Evolutionary conservation across 495 filamentous ascomycete species (phyloP), one percentile per base, ranked within the genome.

Genomic region (Mytilinidion resinicola): DNA sequence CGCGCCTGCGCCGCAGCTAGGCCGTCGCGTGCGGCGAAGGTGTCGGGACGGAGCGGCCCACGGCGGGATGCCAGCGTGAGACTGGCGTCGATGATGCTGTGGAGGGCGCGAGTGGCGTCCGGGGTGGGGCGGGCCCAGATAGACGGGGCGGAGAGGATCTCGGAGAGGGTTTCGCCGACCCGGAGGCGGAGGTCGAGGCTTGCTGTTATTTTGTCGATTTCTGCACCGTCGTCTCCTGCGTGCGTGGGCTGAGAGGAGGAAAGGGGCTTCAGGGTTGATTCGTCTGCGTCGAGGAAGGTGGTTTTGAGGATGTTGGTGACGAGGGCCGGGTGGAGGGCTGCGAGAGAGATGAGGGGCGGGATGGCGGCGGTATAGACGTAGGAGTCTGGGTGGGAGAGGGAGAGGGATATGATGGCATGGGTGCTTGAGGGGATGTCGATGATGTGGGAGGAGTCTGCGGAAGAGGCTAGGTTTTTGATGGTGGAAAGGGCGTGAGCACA

Each of bases 401-500:
- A 57, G 50, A 49, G 25, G 46, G 51, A 63, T 43, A 69, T 51
- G 39, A 68, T 21, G 41, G 58, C 44, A 46, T 69, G 69, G 9
- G 67, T 63, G 17, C 50, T 53, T 42, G 67, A 57, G 7, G 65
- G 65, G 15, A 62, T 41, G 30, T 63, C 60, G 35, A 67, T 55
- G 54, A 63, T 42, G 9, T 56, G 11, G 48, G 61, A 67, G 25
- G 56, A 2, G 6, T 10, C 36, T 4, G 60, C 41, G 36, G 53
- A 34, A 19, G 56, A 36, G 61, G 93, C 82, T 15, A 95, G 72
- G 34, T 74, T 74, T 0, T 82, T 81, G 14, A 95, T 72, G 0
- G 89, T 78, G 19, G 85, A 83, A 37, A 95, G 81, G 9, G 88
- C 90, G 67, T 93, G 87, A 5, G 82, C 85, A 33, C 88, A 82